phyloP scores from a whole-genome alignment of 2,329 filamentous ascomycete genomes.

The Harringtonia aguacate region DNA sequence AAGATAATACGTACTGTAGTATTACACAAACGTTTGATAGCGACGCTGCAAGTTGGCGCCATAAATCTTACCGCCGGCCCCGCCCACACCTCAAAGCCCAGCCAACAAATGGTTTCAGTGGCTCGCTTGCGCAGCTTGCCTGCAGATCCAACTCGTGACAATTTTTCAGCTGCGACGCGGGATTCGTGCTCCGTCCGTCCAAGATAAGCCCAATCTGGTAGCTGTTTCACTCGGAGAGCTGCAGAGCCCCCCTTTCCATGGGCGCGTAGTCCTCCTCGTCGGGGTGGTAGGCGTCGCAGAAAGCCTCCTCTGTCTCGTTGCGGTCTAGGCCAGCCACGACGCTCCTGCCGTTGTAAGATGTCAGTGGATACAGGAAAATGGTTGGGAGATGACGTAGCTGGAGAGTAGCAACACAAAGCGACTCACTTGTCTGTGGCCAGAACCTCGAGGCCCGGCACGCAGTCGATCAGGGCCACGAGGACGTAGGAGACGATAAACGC shows the following conservation, averaged over 20 bases:
- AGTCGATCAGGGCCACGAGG: conserved; percentile 5
- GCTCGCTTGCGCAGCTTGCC: too few relatives aligned
- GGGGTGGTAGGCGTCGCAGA: conserved; percentile 4
- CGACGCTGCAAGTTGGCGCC: too few relatives aligned
- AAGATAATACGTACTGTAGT: too few relatives aligned
- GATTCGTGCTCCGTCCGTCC: too few relatives aligned
- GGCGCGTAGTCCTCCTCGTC: conserved; percentile 4
- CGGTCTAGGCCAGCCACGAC: conserved; percentile 1
- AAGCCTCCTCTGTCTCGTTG: conserved; percentile 4
- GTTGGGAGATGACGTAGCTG: neutral
- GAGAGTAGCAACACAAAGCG: too few relatives aligned
- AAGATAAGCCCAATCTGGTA: too few relatives aligned
- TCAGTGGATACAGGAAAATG: neutral
- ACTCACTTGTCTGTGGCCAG: conserved; percentile 5
- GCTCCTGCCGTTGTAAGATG: neutral
- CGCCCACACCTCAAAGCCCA: too few relatives aligned
- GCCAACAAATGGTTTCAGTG: too few relatives aligned
- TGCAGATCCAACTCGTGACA: too few relatives aligned
- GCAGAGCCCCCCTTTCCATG: neutral
- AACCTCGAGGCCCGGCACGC: conserved; percentile 7
- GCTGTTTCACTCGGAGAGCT: neutral
- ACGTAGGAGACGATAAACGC: conserved; percentile 2
- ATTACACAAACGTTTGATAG: too few relatives aligned
- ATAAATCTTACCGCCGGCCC: too few relatives aligned
- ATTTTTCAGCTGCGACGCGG: too few relatives aligned